A percentile compares a stretch with the other conserved stretches of the same genome.
These are phyloP conservation scores for Apium graveolens DNA, from an alignment of 129 eudicot species.

Conservation along the genomic window DNA sequence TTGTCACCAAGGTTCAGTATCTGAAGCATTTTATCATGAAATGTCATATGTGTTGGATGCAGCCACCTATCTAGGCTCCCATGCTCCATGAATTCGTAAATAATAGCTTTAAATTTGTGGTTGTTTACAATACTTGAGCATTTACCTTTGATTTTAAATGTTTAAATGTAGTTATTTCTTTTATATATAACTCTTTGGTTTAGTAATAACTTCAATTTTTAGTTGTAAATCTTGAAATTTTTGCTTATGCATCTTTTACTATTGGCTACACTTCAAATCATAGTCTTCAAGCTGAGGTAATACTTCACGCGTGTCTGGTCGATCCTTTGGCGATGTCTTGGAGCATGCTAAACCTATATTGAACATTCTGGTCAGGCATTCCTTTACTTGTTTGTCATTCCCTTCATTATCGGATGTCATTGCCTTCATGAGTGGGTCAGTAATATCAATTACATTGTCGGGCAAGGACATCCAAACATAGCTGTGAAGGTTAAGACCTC, in stretches of 20 bases:
- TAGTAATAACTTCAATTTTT: too few species aligned
- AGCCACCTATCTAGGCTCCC: slow-evolving; percentile 41
- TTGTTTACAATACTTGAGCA: too few species aligned
- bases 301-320: neutral
- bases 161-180: too few species aligned
- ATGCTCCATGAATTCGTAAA: slow-evolving; percentile 43
- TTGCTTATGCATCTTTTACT: too few species aligned
- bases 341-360: slow-evolving; percentile 2
- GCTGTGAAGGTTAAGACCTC: slow-evolving; percentile 11
- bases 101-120: slow-evolving; percentile 38
- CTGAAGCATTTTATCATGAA: neutral
- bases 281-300: too few species aligned
- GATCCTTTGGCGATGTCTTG: neutral
- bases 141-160: too few species aligned
- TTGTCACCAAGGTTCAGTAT: slow-evolving; percentile 25
- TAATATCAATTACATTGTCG: neutral
- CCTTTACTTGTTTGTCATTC: neutral
- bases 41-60: slow-evolving; percentile 2
- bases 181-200: too few species aligned
- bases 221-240: too few species aligned
- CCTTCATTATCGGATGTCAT: neutral
- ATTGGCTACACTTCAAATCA: too few species aligned
- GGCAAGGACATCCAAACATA: slow-evolving; percentile 9
- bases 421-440: neutral
- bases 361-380: slow-evolving; percentile 9